Evolutionary conservation across 306 rosid species (phyloP), one percentile per base, ranked within the genome.

Genomic region (Cucumis cinereus): DNA sequence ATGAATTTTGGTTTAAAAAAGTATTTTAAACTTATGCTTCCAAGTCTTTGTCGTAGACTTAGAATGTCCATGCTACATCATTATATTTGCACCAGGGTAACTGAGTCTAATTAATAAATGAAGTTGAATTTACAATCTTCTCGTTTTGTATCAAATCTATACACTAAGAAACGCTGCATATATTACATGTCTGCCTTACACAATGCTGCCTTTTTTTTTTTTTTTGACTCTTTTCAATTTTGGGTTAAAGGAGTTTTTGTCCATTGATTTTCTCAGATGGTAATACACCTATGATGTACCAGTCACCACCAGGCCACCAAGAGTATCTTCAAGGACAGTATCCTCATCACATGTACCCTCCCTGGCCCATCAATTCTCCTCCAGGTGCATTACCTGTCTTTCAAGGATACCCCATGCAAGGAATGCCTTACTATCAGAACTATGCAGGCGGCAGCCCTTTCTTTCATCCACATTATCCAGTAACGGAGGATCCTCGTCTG

Each of bases 321-420:
- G 98, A 90, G 74, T 82, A 93, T 83, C 77, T 84, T 82, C 99
- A 84, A 45, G 98, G 97, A 36, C 98, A 92, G 79, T 92, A 85
- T 86, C 97, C 96, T n/a, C 97, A 77, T 80, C 94, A 86, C 58
- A 85, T 95, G 91, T 90, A 75, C 73, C 92, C 98, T 82, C 90
- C 95, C 52, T 95, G 99, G 99, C 98, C 97, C 77, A 73, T 92
- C 81, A 94, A 92, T 84, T 88, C 96, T 86, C 88, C 97, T 40
- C 90, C 93, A 1, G 96, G 98, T 40, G 59, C 92, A 40, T 24
- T 88, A 8, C 99, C 99, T 5, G 89, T 83, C 79, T 92, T 76
- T 88, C 98, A 76, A 71, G 86, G 93, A 76, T 95, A 88, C 86
- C 91, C 97, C 47, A 86, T 93, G 85, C 98, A 91, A 79, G 99